A percentile compares a stretch with the other conserved stretches of the same genome.
Evolutionary conservation across 768 basidiomycete species (phyloP).

Genomic region (Kwoniella europaea): DNA sequence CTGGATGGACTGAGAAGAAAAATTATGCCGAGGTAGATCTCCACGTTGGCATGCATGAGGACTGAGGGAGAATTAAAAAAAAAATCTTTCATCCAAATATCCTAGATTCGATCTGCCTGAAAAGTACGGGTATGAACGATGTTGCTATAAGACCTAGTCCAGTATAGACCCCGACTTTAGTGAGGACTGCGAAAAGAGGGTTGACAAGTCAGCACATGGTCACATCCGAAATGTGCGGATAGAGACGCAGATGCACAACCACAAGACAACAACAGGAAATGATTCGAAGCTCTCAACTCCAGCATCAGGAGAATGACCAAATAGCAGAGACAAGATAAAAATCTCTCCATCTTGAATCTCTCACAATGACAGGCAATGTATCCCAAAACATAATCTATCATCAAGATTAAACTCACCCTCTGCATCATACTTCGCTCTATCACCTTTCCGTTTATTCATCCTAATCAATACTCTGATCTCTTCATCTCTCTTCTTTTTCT

Average conservation of each 20-base stretch:
- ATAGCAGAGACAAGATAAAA: neutral
- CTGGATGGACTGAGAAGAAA: too few species aligned
- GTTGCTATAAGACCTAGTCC: slow-evolving; percentile 77
- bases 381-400: neutral
- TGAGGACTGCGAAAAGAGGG: slow-evolving; percentile 66
- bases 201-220: neutral
- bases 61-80: neutral
- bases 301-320: neutral
- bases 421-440: slow-evolving; percentile 51
- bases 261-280: neutral
- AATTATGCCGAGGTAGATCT: too few species aligned
- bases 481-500: slow-evolving; percentile 4
- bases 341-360: too few species aligned
- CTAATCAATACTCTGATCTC: slow-evolving; percentile 9
- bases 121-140: slow-evolving; percentile 65
- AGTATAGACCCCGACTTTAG: slow-evolving; percentile 86
- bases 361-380: neutral
- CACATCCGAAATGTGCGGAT: slow-evolving; percentile 12
- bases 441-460: slow-evolving; percentile 14
- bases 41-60: too few species aligned
- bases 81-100: slow-evolving; percentile 2
- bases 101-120: slow-evolving; percentile 33
- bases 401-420: slow-evolving; percentile 36
- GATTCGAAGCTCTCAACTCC: neutral
- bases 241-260: neutral